Evolutionary conservation across 768 basidiomycete species (phyloP).

Genomic region (Psilocybe cubensis): DNA sequence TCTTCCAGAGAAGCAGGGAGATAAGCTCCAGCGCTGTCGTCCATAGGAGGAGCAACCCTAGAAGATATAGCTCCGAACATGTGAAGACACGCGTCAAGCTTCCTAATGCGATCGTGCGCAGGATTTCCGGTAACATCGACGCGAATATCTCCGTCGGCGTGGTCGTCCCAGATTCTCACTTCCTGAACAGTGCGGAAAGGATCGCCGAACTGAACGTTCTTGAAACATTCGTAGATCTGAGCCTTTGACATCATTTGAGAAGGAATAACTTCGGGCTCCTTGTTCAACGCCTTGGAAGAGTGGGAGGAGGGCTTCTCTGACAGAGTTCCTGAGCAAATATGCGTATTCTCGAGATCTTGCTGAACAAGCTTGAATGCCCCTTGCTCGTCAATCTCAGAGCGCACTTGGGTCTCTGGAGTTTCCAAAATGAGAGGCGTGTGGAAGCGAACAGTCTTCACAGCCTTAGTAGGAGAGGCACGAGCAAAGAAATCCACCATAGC

Average conservation of each 20-base stretch:
- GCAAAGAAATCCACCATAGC: constrained; percentile 36
- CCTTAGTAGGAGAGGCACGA: constrained; percentile 14
- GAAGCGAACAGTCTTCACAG: constrained; percentile 32
- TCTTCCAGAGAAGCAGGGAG: constrained; percentile 36
- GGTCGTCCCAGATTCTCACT: constrained; percentile 32
- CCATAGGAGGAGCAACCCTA: constrained; percentile 22
- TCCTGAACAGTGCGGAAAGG: constrained; percentile 33
- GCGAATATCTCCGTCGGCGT: constrained; percentile 31
- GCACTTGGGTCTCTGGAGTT: constrained; percentile 24
- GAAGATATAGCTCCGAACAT: constrained; percentile 33
- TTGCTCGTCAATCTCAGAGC: constrained; percentile 22
- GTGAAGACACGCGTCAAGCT: constrained; percentile 38
- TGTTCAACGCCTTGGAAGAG: constrained; percentile 17
- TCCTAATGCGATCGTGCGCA: constrained; percentile 33
- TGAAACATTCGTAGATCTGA: constrained; percentile 33
- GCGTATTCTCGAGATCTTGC: constrained; percentile 19
- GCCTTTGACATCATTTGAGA: constrained; percentile 29
- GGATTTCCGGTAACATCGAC: constrained; percentile 23
- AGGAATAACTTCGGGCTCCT: constrained; percentile 24
- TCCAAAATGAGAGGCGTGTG: constrained; percentile 33
- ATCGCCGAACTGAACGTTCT: constrained; percentile 37
- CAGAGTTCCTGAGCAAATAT: constrained; percentile 33
- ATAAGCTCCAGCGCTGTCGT: constrained; percentile 31
- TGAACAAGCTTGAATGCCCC: constrained; percentile 28
- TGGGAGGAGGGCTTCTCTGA: constrained; percentile 13